These are phyloP conservation scores for Macrolepiota fuliginosa DNA, from an alignment of 768 basidiomycete species.

Conservation along the genomic window DNA sequence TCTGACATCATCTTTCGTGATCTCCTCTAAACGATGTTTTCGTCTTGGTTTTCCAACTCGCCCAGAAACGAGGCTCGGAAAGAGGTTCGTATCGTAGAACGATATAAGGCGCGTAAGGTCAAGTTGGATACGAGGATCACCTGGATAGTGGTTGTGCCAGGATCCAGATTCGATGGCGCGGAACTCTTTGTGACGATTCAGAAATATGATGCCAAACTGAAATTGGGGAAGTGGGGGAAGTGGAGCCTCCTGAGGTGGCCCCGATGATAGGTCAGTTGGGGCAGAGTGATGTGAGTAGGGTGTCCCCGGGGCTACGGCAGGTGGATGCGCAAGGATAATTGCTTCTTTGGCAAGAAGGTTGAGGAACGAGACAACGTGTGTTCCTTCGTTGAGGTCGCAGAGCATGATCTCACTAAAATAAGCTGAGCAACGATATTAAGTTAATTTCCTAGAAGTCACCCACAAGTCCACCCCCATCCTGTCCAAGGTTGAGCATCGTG, in stretches of 20 bases:
- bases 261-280: not conserved
- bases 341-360: not conserved
- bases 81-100: not conserved
- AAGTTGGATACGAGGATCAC: not conserved
- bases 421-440: not conserved
- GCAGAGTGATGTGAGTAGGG: not conserved
- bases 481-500: not conserved
- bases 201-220: not conserved
- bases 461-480: not conserved
- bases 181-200: not conserved
- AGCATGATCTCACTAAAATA: not conserved
- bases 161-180: not conserved
- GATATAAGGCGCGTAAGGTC: not conserved
- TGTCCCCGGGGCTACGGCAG: too few relatives aligned
- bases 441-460: not conserved
- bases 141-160: not conserved
- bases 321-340: not conserved
- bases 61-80: not conserved
- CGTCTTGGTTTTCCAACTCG: not conserved
- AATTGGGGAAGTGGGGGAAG: not conserved
- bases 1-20: not conserved
- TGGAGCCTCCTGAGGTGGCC: not conserved
- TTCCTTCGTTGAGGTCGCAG: not conserved
- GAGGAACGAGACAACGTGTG: not conserved
- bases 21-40: not conserved